Evolutionary conservation across 331 rosid species (phyloP).

Genomic region (Pyracantha coccinea): DNA sequence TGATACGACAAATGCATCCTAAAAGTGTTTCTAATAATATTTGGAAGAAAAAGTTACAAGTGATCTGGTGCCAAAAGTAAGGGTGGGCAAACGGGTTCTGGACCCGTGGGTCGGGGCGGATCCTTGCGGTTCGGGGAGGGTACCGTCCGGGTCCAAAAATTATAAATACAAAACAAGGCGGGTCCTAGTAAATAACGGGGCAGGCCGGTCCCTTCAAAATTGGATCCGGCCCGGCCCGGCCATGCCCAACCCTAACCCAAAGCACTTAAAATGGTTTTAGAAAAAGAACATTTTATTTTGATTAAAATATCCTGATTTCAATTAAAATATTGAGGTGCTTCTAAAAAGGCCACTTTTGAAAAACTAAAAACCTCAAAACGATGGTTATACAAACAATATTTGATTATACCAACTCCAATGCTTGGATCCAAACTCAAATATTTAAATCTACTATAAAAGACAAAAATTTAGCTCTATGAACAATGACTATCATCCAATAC

Average conservation of each 20-base stretch:
- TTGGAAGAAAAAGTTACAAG: not conserved
- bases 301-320: too few relatives aligned
- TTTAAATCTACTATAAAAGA: not conserved
- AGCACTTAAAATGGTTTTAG: not conserved
- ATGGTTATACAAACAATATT: not conserved
- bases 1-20: too few relatives aligned
- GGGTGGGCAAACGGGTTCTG: too few relatives aligned
- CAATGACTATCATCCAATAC: not conserved
- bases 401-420: not conserved
- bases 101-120: too few relatives aligned
- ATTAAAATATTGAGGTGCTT: not conserved
- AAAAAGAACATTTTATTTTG: not conserved
- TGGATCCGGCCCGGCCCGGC: too few relatives aligned
- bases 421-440: not conserved
- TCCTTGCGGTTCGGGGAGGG: too few relatives aligned
- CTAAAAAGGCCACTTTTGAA: not conserved
- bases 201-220: too few relatives aligned
- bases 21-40: too few relatives aligned
- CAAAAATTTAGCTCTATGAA: not conserved
- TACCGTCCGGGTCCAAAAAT: too few relatives aligned
- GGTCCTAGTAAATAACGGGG: too few relatives aligned
- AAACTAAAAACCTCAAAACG: not conserved
- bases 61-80: not conserved
- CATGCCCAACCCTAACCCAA: too few relatives aligned
- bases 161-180: too few relatives aligned